These are phyloP conservation scores for Hirsutella rhossiliensis DNA, from an alignment of 2,329 filamentous ascomycete genomes.

Conservation along the genomic window DNA sequence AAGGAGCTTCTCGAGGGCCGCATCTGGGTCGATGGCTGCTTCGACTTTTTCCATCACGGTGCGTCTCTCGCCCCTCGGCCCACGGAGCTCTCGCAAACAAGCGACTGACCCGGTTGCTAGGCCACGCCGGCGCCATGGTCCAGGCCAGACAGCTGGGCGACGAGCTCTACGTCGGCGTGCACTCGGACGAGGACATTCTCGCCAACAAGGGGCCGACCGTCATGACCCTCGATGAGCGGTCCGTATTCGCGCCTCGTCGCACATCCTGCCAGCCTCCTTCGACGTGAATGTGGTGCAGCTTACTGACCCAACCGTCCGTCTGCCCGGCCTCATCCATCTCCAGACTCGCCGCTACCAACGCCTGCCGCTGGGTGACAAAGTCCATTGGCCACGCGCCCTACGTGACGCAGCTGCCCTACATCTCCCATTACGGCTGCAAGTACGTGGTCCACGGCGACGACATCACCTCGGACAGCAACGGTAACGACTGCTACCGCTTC, in stretches of 20 bases:
- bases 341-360: conserved; percentile 79
- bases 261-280: not conserved
- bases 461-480: conserved; percentile 86
- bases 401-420: conserved; percentile 88
- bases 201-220: conserved; percentile 97
- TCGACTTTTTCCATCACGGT: conserved; percentile 98
- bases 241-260: conserved; percentile 9
- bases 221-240: conserved; percentile 87
- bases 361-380: conserved; percentile 86
- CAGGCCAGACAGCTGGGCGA: conserved; percentile 85
- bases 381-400: conserved; percentile 83
- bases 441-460: conserved; percentile 97
- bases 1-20: conserved; percentile 52
- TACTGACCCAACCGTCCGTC: not conserved
- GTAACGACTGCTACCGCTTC: conserved; percentile 94
- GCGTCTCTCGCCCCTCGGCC: conserved; percentile 10
- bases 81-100: not conserved
- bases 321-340: not conserved
- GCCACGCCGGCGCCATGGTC: conserved; percentile 92
- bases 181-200: conserved; percentile 90
- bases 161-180: conserved; percentile 83
- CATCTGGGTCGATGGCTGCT: conserved; percentile 98
- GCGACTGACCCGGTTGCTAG: conserved; percentile 26
- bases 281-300: not conserved
- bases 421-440: conserved; percentile 86